Evolutionary conservation across 1,139 yeast genomes (phyloP), one percentile per base, ranked within the genome.

Genomic region (Yamadazyma aaseri): DNA sequence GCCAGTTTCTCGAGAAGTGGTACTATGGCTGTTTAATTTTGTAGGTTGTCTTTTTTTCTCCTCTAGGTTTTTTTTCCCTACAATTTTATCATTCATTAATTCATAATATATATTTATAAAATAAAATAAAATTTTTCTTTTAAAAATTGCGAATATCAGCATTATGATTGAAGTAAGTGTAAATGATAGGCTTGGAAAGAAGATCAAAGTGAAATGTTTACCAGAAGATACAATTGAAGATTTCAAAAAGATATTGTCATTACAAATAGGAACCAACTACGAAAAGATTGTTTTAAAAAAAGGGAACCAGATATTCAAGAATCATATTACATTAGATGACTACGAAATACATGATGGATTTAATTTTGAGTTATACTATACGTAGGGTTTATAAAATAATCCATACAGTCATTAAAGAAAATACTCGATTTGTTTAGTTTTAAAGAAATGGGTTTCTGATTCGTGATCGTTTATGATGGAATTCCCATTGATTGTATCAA

Each of bases 331-430:
- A 0, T 66, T 92, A 34, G 96, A 84, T 16, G 98, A 92, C 56
- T 92, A 94, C 55, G 98, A 92, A 58, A 79, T 92, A 11, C 96
- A 89, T 53, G 84, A 89, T 56, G 96, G 96, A 14, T 82, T 85
- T 47, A 86, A 82, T 55, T 63, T 92, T 47, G 98, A 92, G 58
- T 63, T 92, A 53, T 92, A 86, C 50, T 84, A 84, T 52, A 66
- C 78, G 15, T 81, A 40, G 34, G 9, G 5, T 30, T 7, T 21
- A 30, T 17, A 16, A 26, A 21, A 15, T 20, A 29, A 21, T 21
- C 20, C 20, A 14, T 21, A 29, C 10, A 26, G 14, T 28, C 26
- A 30, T 56, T 55, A 83, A 52, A 84, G 62, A 54, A 84, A 84
- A 52, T 84, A 84, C 42, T 84, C 92, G 23, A 84, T 86, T 29